Base-by-base conservation (phyloP, 805 yeast genomes). In the Metschnikowia corniflorae region DNA sequence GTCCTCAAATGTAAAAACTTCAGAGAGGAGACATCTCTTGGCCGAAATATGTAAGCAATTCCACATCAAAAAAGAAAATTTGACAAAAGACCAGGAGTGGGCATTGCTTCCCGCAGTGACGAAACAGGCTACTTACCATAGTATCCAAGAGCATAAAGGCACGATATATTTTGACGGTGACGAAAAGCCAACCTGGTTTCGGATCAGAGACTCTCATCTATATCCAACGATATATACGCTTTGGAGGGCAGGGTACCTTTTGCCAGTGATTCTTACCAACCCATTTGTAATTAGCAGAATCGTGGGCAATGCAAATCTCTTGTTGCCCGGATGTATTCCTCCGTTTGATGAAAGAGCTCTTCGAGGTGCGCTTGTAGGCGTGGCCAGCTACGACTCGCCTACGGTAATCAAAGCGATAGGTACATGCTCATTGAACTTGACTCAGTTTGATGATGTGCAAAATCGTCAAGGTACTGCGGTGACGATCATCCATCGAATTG, bases 401-500 rank as follows among this genome's bases (percentile, higher is more conserved):
- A 57, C 71, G 2, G 81, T 82, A 8, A 70, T 79, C 0, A 69
- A 75, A 52, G 96, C 94, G 0, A 74, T 89, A 18, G 96, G 96
- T 2, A 54, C 70, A 8, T 77, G 84, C 42, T 47, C 61, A 26
- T 40, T 72, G 47, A 71, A 81, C 48, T 45, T 86, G 46, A 55
- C 62, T 3, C 57, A 60, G 2, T 60, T 65, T 32, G 58, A 62
- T 26, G 53, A 65, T 35, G 82, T 77, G 1, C 59, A 71, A n/a
- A 88, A 87, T 0, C 65, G 73, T 12, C 70, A 71, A 12, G 98
- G 97, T 9, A 77, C 83, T 20, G 96, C 93, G 0, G 94, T 89
- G 0, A 70, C 73, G 31, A 64, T 87, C 4, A 49, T 78, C n/a
- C 95, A 87, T 49, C 71, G 70, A 21, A 57, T 73, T 13, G 82